A percentile compares a stretch with the other conserved stretches of the same genome.
These are phyloP conservation scores for Lepidopterella palustris DNA, from an alignment of 495 filamentous ascomycete species.

Conservation along the genomic window DNA sequence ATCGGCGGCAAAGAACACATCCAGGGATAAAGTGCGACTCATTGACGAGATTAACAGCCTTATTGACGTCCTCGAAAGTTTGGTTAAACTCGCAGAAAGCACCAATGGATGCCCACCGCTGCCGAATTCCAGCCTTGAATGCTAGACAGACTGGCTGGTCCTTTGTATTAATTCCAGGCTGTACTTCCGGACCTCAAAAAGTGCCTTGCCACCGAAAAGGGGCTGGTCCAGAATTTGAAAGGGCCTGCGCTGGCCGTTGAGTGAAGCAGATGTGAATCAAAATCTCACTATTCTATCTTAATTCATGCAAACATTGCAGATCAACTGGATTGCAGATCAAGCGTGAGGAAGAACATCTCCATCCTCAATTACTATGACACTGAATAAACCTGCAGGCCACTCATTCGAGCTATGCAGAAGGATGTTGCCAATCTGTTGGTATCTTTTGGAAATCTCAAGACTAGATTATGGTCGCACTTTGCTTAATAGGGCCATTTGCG, in stretches of 20 bases:
- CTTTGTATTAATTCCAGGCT: neutral
- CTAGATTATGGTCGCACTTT: neutral
- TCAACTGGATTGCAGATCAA: neutral
- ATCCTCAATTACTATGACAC: neutral
- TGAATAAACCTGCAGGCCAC: neutral
- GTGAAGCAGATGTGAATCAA: neutral
- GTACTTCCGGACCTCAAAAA: neutral
- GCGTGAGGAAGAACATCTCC: neutral
- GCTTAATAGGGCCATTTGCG: too few species aligned
- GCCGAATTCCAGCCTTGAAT: neutral
- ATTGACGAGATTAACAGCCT: neutral
- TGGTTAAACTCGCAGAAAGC: neutral
- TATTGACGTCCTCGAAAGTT: neutral
- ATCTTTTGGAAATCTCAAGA: neutral
- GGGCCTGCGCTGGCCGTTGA: neutral
- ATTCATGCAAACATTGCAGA: neutral
- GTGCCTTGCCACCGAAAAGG: neutral
- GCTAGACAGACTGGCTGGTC: neutral
- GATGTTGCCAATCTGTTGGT: neutral
- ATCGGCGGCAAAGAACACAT: neutral
- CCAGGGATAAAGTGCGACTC: neutral
- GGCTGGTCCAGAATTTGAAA: neutral
- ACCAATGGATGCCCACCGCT: neutral
- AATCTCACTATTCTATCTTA: neutral
- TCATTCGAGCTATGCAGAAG: neutral